These are phyloP conservation scores for Auriscalpium vulgare DNA, from an alignment of 768 basidiomycete genomes.

Conservation along the genomic window DNA sequence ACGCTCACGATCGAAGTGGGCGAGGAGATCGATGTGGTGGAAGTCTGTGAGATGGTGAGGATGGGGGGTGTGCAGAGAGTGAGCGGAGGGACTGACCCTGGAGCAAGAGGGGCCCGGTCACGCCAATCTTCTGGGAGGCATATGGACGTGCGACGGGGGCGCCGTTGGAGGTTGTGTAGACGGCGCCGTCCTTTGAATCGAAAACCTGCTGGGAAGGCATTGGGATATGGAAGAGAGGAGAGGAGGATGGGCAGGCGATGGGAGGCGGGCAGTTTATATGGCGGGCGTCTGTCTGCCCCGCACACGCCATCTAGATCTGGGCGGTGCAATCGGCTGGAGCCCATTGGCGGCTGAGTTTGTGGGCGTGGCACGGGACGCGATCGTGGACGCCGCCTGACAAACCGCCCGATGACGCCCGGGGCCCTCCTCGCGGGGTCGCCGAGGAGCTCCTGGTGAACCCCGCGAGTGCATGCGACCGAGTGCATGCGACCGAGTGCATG, in stretches of 20 bases:
- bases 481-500: too few species aligned
- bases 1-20: slow-evolving; percentile 91
- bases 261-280: too few species aligned
- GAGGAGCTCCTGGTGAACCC: too few species aligned
- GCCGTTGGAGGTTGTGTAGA: slow-evolving; percentile 85
- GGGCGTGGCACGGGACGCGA: too few species aligned
- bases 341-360: too few species aligned
- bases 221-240: neutral
- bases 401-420: too few species aligned
- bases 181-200: slow-evolving; percentile 43
- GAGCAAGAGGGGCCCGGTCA: slow-evolving; percentile 75
- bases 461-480: too few species aligned
- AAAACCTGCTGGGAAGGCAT: slow-evolving; percentile 65
- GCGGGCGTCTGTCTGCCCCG: too few species aligned
- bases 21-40: slow-evolving; percentile 82
- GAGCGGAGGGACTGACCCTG: slow-evolving; percentile 48
- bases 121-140: slow-evolving; percentile 67
- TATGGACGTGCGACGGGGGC: slow-evolving; percentile 72
- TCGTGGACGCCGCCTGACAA: too few species aligned
- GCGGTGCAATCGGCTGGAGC: too few species aligned
- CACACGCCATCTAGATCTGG: too few species aligned
- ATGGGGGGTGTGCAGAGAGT: neutral
- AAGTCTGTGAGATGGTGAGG: slow-evolving; percentile 47
- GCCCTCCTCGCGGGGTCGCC: too few species aligned
- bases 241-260: neutral